A percentile compares a stretch with the other conserved stretches of the same genome.
These are phyloP conservation scores for Aleurites moluccanus DNA, from an alignment of 441 rosid genomes.

Conservation along the genomic window DNA sequence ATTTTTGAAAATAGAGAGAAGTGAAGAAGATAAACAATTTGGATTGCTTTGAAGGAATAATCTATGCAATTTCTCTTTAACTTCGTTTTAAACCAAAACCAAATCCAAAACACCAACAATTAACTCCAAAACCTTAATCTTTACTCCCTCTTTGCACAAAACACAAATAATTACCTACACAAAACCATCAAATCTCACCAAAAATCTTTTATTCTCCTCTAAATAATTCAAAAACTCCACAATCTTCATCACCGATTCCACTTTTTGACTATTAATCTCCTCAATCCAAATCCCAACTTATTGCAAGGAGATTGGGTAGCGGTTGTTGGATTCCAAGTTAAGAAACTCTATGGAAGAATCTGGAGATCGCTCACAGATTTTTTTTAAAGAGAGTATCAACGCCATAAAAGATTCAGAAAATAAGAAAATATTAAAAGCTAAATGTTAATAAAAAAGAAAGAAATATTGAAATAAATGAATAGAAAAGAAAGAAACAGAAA, in stretches of 20 bases:
- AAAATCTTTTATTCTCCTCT: slow-evolving; percentile 45
- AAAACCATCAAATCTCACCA: slow-evolving; percentile 40
- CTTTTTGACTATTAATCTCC: slow-evolving; percentile 18
- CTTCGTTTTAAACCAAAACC: slow-evolving; percentile 37
- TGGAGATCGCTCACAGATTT: slow-evolving; percentile 42
- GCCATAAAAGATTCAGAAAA: slow-evolving; percentile 64
- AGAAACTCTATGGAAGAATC: slow-evolving; percentile 38
- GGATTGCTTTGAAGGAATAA: slow-evolving; percentile 28
- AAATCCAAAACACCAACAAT: slow-evolving; percentile 44
- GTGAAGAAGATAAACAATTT: slow-evolving; percentile 33
- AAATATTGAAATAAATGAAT: too few relatives aligned
- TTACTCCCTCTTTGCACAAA: slow-evolving; percentile 30
- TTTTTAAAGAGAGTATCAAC: slow-evolving; percentile 45
- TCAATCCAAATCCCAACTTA: slow-evolving; percentile 24
- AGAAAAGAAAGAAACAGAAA: too few relatives aligned
- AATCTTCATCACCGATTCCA: slow-evolving; percentile 35
- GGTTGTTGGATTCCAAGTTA: slow-evolving; percentile 24
- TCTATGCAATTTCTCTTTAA: slow-evolving; percentile 37
- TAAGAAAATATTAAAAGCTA: too few relatives aligned
- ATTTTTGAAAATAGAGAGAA: slow-evolving; percentile 39
- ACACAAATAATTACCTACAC: slow-evolving; percentile 41
- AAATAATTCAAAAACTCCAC: slow-evolving; percentile 43
- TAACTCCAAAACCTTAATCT: slow-evolving; percentile 32
- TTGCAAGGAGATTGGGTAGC: slow-evolving; percentile 31
- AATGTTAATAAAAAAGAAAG: too few relatives aligned